phyloP scores from a whole-genome alignment of 257 asterid species.

The Anisodus tanguticus region DNA sequence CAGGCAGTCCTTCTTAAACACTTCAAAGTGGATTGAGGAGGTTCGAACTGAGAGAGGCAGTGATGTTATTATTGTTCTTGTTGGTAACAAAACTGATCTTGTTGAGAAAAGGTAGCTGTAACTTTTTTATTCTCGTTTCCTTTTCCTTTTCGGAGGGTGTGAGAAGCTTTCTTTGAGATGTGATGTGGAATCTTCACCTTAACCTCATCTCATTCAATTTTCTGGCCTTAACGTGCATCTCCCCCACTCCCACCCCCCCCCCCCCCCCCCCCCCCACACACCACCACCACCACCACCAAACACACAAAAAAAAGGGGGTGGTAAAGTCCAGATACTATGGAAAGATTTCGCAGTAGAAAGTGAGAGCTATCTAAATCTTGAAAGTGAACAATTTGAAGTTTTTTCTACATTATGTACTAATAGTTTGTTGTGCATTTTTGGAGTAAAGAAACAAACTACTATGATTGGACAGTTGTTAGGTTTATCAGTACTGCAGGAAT shows the following conservation, averaged over 20 bases:
- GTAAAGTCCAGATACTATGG: not conserved
- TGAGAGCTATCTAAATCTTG: not conserved
- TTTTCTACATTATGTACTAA: not conserved
- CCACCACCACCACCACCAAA: no score
- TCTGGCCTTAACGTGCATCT: not conserved
- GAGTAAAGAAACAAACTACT: not conserved
- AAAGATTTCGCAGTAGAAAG: no score
- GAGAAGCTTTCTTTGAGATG: not conserved
- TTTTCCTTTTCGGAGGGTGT: not conserved
- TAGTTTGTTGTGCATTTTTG: not conserved
- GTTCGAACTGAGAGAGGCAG: constrained; percentile 96
- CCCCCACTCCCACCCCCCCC: no score
- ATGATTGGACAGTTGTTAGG: not conserved
- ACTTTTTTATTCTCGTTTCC: constrained; percentile 25
- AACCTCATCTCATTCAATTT: not conserved
- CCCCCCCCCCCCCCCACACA: not conserved
- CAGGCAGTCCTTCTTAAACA: constrained; percentile 83
- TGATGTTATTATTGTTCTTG: constrained; percentile 86
- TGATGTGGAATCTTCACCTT: not conserved
- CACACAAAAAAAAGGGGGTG: not conserved
- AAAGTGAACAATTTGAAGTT: not conserved
- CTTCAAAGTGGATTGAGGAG: constrained; percentile 92
- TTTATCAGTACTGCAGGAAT: not conserved
- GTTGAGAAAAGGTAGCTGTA: constrained; percentile 77
- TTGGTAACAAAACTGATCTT: constrained; percentile 91